Evolutionary conservation across 2,329 filamentous ascomycete genomes (phyloP).

Genomic region (Dothideomycetes sp.): DNA sequence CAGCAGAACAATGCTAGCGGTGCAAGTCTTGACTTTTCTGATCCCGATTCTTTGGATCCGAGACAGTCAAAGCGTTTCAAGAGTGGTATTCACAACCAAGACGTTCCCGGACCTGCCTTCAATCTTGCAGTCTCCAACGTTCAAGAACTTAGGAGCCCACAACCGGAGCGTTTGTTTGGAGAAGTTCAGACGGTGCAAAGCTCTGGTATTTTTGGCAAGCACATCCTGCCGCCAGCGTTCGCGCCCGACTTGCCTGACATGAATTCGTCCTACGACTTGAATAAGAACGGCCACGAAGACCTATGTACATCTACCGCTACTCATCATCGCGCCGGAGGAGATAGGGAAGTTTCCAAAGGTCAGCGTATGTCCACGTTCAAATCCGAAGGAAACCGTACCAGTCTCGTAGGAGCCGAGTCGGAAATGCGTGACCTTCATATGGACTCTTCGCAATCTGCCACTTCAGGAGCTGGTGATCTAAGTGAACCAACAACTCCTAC

Average conservation of each 20-base stretch:
- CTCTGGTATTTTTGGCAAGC: slow-evolving; percentile 29
- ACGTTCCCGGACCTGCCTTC: too few species aligned
- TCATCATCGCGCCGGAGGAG: slow-evolving; percentile 2
- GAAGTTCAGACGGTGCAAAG: slow-evolving; percentile 49
- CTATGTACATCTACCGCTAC: slow-evolving; percentile 11
- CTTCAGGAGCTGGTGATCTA: slow-evolving; percentile 27
- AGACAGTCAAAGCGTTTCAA: slow-evolving; percentile 38
- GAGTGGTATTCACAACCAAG: too few species aligned
- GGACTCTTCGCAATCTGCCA: slow-evolving; percentile 34
- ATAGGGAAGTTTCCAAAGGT: not conserved
- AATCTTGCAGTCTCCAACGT: too few species aligned
- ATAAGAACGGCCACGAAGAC: not conserved
- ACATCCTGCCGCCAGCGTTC: not conserved
- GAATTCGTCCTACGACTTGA: not conserved
- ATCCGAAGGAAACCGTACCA: too few species aligned
- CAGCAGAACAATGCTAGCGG: slow-evolving; percentile 18
- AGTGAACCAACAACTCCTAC: slow-evolving; percentile 29
- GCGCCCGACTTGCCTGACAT: not conserved
- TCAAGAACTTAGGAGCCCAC: too few species aligned
- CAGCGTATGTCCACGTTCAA: slow-evolving; percentile 15
- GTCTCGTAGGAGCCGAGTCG: slow-evolving; percentile 40
- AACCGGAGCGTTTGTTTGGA: slow-evolving; percentile 42
- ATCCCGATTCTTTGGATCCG: slow-evolving; percentile 30
- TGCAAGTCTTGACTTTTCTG: slow-evolving; percentile 28
- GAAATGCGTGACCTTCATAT: slow-evolving; percentile 41